phyloP scores from a whole-genome alignment of 306 rosid species.

The Dalbergia cultrata region DNA sequence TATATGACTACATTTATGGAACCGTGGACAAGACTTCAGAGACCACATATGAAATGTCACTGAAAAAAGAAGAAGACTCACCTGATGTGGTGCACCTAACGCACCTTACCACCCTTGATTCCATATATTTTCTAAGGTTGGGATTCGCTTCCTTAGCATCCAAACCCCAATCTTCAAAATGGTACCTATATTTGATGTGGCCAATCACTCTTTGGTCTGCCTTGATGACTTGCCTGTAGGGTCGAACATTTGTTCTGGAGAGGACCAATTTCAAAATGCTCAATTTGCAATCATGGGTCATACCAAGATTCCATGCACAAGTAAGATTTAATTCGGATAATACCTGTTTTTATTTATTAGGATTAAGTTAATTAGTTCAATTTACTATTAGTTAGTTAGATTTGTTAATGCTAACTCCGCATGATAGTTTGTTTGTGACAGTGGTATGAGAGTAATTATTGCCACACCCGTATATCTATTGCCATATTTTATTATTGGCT shows the following conservation, averaged over 20 bases:
- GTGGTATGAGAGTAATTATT: no score
- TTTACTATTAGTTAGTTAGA: no score
- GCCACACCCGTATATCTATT: no score
- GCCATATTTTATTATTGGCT: no score
- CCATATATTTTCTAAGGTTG: slow-evolving; percentile 66
- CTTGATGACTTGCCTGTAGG: slow-evolving; percentile 54
- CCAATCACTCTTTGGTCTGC: slow-evolving; percentile 70
- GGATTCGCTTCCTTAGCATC: slow-evolving; percentile 76
- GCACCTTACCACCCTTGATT: slow-evolving; percentile 73
- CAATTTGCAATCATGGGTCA: slow-evolving; percentile 71
- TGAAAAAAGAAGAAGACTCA: slow-evolving; percentile 48
- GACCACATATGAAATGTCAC: slow-evolving; percentile 51
- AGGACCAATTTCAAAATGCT: slow-evolving; percentile 61
- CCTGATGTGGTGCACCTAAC: slow-evolving; percentile 67
- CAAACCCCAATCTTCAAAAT: slow-evolving; percentile 51
- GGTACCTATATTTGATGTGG: slow-evolving; percentile 69
- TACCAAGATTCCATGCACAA: slow-evolving; percentile 71
- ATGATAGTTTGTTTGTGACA: no score
- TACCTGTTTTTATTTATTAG: background rate
- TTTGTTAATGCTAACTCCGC: no score
- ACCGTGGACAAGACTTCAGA: slow-evolving; percentile 70
- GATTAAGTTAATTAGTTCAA: no score
- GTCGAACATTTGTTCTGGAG: slow-evolving; percentile 61
- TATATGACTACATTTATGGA: slow-evolving; percentile 72
- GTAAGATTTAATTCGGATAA: slow-evolving; percentile 46